Conservation (phyloP, 306 rosid genomes). For the Medicago ruthenica region DNA sequence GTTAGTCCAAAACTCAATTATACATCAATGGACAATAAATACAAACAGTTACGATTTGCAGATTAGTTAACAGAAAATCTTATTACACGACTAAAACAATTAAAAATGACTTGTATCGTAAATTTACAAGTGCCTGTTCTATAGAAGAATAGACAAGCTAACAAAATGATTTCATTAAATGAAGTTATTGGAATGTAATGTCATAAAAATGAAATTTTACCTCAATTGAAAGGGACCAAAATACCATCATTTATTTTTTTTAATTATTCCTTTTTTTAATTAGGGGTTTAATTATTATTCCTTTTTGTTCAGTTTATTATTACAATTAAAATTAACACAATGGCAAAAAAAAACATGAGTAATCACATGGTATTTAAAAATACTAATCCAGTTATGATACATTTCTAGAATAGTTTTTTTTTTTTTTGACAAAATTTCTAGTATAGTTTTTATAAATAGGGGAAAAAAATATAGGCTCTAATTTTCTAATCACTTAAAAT, state of each 20-base stretch:
- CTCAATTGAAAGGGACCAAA: constrained; percentile 44
- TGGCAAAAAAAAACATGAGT: neutral
- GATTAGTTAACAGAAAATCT: neutral
- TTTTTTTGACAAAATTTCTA: too few relatives aligned
- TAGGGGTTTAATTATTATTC: neutral
- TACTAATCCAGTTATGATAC: too few relatives aligned
- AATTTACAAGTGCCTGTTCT: constrained; percentile 29
- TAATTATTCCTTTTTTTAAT: too few relatives aligned
- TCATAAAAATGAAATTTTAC: constrained; percentile 42
- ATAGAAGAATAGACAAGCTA: constrained; percentile 36
- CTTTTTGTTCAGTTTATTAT: neutral
- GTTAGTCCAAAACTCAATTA: constrained; percentile 33
- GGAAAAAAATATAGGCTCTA: too few relatives aligned
- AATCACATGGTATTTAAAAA: neutral
- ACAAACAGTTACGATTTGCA: constrained; percentile 13
- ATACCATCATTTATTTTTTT: neutral
- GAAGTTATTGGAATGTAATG: constrained; percentile 33
- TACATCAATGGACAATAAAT: constrained; percentile 17
- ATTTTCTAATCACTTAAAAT: too few relatives aligned
- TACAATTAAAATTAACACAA: neutral
- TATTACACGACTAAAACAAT: constrained; percentile 9
- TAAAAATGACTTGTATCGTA: constrained; percentile 24
- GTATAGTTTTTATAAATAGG: too few relatives aligned
- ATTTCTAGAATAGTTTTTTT: too few relatives aligned
- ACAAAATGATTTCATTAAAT: constrained; percentile 33